phyloP scores from a whole-genome alignment of 345 rosid genomes.

The Sisymbrium irio region DNA sequence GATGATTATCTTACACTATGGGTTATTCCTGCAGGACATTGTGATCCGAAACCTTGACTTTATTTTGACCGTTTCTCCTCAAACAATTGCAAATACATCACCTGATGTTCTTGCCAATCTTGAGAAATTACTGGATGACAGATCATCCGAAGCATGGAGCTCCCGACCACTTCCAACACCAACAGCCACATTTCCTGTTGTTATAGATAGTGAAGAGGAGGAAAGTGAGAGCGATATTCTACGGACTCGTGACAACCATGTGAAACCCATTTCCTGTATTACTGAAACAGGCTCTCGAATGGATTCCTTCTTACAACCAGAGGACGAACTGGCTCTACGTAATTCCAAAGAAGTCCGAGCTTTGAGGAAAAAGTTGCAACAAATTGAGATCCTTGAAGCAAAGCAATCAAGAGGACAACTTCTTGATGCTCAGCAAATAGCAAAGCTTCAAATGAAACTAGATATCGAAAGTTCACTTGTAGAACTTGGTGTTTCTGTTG shows the following conservation, averaged over 20 bases:
- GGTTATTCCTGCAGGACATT: slow-evolving; percentile 62
- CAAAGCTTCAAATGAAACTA: slow-evolving; percentile 71
- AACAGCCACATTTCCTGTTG: slow-evolving; percentile 76
- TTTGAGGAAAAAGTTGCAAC: slow-evolving; percentile 85
- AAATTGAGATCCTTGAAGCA: slow-evolving; percentile 87
- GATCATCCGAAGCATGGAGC: slow-evolving; percentile 92
- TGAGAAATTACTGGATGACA: slow-evolving; percentile 70
- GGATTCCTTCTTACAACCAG: slow-evolving; percentile 62
- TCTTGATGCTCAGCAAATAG: slow-evolving; percentile 92
- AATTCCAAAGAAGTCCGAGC: slow-evolving; percentile 69
- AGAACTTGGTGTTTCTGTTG: slow-evolving; percentile 68
- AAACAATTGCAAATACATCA: slow-evolving; percentile 65
- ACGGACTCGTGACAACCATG: slow-evolving; percentile 59
- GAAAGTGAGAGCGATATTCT: slow-evolving; percentile 56
- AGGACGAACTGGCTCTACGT: slow-evolving; percentile 49
- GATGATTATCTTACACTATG: slow-evolving; percentile 7
- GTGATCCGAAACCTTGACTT: slow-evolving; percentile 86
- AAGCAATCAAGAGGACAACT: slow-evolving; percentile 63
- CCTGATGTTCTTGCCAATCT: slow-evolving; percentile 73
- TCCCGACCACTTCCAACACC: slow-evolving; percentile 81
- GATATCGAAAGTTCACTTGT: slow-evolving; percentile 66
- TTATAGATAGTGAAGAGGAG: slow-evolving; percentile 81
- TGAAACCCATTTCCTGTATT: slow-evolving; percentile 21
- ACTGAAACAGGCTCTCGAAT: slow-evolving; percentile 37
- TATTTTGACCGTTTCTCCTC: slow-evolving; percentile 61